Evolutionary conservation across 2,329 filamentous ascomycete genomes (phyloP).

Genomic region (Sclerotinia borealis): DNA sequence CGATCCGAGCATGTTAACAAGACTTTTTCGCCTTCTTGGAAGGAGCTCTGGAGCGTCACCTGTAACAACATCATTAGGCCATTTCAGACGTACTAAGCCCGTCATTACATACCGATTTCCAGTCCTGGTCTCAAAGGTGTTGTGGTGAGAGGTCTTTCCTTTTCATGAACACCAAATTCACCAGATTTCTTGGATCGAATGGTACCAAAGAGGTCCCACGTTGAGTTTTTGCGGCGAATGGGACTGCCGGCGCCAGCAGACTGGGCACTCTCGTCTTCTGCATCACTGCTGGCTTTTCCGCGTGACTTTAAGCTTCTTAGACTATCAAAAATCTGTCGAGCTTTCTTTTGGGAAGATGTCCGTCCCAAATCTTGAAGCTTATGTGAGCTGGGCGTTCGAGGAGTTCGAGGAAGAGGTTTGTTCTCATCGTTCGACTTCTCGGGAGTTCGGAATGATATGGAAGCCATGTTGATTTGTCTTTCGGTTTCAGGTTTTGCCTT

Average conservation of each 20-base stretch:
- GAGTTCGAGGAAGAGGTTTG: not conserved
- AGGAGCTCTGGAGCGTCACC: not conserved
- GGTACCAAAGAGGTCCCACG: constrained; percentile 18
- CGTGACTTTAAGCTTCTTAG: constrained; percentile 9
- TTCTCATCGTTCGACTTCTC: constrained; percentile 8
- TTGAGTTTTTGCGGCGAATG: constrained; percentile 14
- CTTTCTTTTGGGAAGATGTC: constrained; percentile 11
- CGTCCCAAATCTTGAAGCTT: constrained; percentile 3
- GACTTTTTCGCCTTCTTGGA: constrained; percentile 23
- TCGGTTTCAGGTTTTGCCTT: not conserved
- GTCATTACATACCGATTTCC: not conserved
- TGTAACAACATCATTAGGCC: not conserved
- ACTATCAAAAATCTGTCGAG: constrained; percentile 6
- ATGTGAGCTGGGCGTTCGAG: constrained; percentile 1
- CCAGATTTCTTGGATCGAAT: not conserved
- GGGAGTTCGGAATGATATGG: constrained; percentile 1
- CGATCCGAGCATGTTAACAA: constrained; percentile 23
- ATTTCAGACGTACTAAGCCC: not conserved
- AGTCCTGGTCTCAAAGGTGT: constrained; percentile 12
- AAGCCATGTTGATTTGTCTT: not conserved
- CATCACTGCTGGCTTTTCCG: not conserved
- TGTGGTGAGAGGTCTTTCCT: constrained; percentile 9
- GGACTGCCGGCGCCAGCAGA: not conserved
- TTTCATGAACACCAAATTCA: not conserved
- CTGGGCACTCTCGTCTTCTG: not conserved